Percentiles rank a stretch among this genome's conserved stretches.
phyloP scores from a whole-genome alignment of 306 rosid species.

The Ziziphus jujuba region DNA sequence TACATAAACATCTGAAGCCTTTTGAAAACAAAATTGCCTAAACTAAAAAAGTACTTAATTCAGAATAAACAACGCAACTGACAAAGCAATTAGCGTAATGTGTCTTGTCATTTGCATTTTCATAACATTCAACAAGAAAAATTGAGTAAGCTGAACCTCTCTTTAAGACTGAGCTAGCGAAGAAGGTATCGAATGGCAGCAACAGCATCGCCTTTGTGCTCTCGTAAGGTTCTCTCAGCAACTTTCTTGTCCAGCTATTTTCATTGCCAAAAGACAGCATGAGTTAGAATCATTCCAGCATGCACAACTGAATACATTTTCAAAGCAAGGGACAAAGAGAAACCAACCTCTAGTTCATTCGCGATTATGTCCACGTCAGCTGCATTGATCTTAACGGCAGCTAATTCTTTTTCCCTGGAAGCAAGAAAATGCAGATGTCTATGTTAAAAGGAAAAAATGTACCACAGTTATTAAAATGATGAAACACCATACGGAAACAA shows the following conservation, averaged over 20 bases:
- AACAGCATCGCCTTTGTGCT: slow-evolving; percentile 97
- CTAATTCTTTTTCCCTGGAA: slow-evolving; percentile 85
- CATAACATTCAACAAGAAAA: neutral
- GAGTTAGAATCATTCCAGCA: neutral
- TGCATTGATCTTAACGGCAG: slow-evolving; percentile 84
- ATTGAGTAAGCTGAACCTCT: neutral
- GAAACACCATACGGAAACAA: too few species aligned
- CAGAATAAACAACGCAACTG: neutral
- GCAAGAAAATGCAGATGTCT: neutral
- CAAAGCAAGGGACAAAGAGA: neutral
- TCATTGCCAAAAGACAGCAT: slow-evolving; percentile 1
- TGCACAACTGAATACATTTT: too few species aligned
- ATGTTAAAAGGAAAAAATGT: neutral
- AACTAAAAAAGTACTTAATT: too few species aligned
- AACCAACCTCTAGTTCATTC: slow-evolving; percentile 75
- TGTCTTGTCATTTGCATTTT: neutral
- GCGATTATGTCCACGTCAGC: slow-evolving; percentile 88
- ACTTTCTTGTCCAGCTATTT: slow-evolving; percentile 82
- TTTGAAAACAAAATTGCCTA: neutral
- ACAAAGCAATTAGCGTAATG: neutral
- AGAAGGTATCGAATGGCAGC: slow-evolving; percentile 90
- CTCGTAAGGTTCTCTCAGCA: slow-evolving; percentile 93
- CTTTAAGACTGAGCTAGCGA: slow-evolving; percentile 22
- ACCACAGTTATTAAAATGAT: neutral
- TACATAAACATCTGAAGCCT: neutral